Base-by-base conservation (phyloP, 2,329 filamentous ascomycete species). In the Penicillium concentricum region DNA sequence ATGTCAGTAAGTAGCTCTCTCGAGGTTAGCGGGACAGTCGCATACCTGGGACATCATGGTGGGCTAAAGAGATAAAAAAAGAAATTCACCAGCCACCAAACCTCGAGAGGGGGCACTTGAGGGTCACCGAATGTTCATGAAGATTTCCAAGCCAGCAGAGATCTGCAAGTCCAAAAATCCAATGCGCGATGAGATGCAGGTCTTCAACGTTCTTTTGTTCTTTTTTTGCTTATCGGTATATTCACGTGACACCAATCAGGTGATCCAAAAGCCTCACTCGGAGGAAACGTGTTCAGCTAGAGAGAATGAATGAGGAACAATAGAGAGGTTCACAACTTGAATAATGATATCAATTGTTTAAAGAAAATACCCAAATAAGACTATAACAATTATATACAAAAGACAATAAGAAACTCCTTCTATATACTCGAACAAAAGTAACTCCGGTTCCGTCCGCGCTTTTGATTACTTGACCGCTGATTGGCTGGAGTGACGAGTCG, bases 71-170 rank as follows among this genome's bases (percentile, higher is more conserved):
- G 32, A 35, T 28, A 87, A 89, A 87, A 89, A 86, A 88, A 86
- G 88, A n/a, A n/a, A 84, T 80, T 83, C 87, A 83, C 84, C 84
- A 86, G 81, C 83, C 87, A 87, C 61, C 63, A 61, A 61, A 67
- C 61, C 87, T 87, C 88, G 87, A 89, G 86, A 89, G 85, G 86
- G 82, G 75, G 78, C 81, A 82, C 79, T 75, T 78, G 10, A 77
- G 86, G 86, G 81, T 90, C 93, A 90, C 83, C 86, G 82, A 56
- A 63, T 60, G 61, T 65, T 67, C 73, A 73, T 73, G 59, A 59
- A 63, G 32, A 61, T 42, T 38, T 34, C 18, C 28, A 24, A 38
- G 22, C 24, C 24, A 28, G 39, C 34, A 38, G 41, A 52, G 35
- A 41, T 52, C 53, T 51, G 34, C 53, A 45, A 35, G 28, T 50